Evolutionary conservation across 2,329 filamentous ascomycete species (phyloP).

Genomic region (Xylariaceae sp.): DNA sequence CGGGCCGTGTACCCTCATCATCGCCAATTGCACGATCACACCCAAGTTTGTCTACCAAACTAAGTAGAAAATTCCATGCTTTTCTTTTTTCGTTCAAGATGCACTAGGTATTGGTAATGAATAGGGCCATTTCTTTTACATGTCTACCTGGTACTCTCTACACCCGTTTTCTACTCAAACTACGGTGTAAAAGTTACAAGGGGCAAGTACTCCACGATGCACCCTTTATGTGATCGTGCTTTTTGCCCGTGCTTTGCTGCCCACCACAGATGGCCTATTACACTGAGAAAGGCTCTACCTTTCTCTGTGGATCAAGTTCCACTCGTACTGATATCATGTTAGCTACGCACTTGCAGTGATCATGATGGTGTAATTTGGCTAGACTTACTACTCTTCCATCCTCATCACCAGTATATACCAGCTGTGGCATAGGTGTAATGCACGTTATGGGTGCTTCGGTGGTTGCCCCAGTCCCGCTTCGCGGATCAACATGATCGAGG

Average conservation of each 20-base stretch:
- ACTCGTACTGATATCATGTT: constrained; percentile 48
- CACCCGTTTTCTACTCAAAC: not conserved
- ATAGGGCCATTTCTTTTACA: constrained; percentile 2
- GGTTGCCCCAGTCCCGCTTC: constrained; percentile 53
- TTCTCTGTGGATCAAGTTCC: constrained; percentile 55
- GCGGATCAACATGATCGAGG: constrained; percentile 71
- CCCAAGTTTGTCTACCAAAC: constrained; percentile 3
- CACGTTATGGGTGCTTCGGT: constrained; percentile 72
- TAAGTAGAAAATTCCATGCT: constrained; percentile 5
- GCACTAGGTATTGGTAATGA: not conserved
- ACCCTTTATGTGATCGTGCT: constrained; percentile 19
- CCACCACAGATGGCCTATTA: constrained; percentile 6
- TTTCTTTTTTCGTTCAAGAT: constrained; percentile 4
- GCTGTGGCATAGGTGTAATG: constrained; percentile 73
- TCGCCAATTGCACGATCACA: not conserved
- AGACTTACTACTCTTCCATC: constrained; percentile 77
- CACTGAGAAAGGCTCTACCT: constrained; percentile 41
- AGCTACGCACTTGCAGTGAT: constrained; percentile 4
- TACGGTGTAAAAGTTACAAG: not conserved
- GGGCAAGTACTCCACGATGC: not conserved
- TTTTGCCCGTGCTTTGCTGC: constrained; percentile 15
- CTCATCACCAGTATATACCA: constrained; percentile 91
- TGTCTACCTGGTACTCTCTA: constrained; percentile 12
- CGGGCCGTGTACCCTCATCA: constrained; percentile 7
- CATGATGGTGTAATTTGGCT: not conserved